phyloP scores from a whole-genome alignment of 2,329 filamentous ascomycete genomes.

The Fusarium sp. region DNA sequence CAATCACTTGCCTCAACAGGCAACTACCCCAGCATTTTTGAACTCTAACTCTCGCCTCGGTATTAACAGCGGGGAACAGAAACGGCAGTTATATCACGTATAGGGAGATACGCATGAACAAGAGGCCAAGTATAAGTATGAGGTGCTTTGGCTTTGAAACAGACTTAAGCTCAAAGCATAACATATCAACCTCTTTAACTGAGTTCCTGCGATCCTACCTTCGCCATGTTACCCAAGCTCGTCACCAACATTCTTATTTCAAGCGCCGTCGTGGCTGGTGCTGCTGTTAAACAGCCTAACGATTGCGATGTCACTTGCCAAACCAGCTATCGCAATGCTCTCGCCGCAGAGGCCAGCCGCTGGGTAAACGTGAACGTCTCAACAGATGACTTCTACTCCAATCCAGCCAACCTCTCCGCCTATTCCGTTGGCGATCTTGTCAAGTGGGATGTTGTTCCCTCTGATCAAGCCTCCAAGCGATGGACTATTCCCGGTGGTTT shows the following conservation, averaged over 20 bases:
- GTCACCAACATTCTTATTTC: not conserved
- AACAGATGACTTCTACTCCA: constrained; percentile 7
- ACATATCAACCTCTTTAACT: not conserved
- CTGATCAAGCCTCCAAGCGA: not conserved
- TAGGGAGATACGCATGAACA: too few species aligned
- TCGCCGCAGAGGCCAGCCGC: not conserved
- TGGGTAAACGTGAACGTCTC: constrained; percentile 15
- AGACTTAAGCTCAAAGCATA: not conserved
- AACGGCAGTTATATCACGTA: too few species aligned
- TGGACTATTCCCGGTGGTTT: constrained; percentile 15
- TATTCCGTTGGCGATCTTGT: constrained; percentile 10
- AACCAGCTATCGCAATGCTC: not conserved
- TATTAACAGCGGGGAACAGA: too few species aligned
- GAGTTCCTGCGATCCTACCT: too few species aligned
- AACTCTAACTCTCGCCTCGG: too few species aligned
- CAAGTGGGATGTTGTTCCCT: constrained; percentile 16
- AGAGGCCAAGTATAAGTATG: too few species aligned
- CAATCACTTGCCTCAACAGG: too few species aligned
- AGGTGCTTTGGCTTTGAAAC: not conserved
- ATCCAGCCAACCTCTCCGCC: not conserved
- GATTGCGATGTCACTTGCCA: constrained; percentile 13
- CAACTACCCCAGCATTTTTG: too few species aligned
- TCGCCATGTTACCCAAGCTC: not conserved
- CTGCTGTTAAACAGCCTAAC: not conserved
- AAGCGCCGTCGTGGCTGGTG: not conserved